Evolutionary conservation across 305 asterid genomes (phyloP).

Genomic region (Solanum hybrid): DNA sequence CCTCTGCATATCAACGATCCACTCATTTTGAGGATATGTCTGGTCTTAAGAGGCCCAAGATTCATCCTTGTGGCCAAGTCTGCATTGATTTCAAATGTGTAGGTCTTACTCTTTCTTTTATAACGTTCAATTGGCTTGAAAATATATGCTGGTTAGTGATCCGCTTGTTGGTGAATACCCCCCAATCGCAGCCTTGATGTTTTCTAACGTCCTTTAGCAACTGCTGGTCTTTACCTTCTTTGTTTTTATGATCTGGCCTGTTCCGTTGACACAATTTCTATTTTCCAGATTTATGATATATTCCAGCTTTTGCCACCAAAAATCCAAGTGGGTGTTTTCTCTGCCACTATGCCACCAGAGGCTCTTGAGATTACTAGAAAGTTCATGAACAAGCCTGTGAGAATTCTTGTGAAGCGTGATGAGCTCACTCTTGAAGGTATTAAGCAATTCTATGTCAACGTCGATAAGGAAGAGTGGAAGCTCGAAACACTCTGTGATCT

Average conservation of each 20-base stretch:
- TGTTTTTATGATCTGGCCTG: not conserved
- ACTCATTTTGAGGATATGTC: not conserved
- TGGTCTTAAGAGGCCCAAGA: not conserved
- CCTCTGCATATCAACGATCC: not conserved
- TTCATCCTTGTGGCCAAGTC: not conserved
- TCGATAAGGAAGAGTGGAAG: constrained; percentile 77
- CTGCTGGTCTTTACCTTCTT: not conserved
- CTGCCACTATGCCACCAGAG: constrained; percentile 93
- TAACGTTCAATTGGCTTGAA: not conserved
- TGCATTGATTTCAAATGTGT: not conserved
- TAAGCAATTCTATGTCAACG: constrained; percentile 65
- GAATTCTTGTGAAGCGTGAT: constrained; percentile 75
- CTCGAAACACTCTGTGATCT: constrained; percentile 82
- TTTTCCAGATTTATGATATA: constrained; percentile 62
- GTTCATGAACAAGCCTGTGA: constrained; percentile 75
- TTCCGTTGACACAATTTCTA: not conserved
- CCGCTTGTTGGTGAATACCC: not conserved
- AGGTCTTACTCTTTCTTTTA: not conserved
- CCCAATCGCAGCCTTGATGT: not conserved
- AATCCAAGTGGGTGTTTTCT: constrained; percentile 84
- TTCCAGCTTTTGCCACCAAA: constrained; percentile 85
- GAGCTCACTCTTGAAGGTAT: constrained; percentile 88
- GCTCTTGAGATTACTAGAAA: constrained; percentile 80
- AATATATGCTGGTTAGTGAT: not conserved
- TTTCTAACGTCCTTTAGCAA: not conserved